phyloP scores from a whole-genome alignment of 441 rosid species.

The Macaranga tanarius region DNA sequence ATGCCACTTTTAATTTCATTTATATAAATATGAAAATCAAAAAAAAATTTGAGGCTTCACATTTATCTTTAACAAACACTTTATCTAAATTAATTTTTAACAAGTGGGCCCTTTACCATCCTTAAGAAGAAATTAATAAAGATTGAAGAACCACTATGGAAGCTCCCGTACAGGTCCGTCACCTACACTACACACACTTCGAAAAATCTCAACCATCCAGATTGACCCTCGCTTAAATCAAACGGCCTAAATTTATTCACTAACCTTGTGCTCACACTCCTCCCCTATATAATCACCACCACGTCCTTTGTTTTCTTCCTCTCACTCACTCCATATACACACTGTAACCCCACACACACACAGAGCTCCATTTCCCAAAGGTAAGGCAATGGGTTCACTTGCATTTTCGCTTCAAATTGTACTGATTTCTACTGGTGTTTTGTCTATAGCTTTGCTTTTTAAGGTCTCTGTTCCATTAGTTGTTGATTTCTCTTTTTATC shows the following conservation, averaged over 20 bases:
- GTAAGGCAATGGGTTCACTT: slow-evolving; percentile 40
- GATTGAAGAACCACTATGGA: background rate
- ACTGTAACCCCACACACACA: background rate
- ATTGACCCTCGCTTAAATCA: slow-evolving; percentile 16
- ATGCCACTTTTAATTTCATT: no score
- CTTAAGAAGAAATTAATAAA: background rate
- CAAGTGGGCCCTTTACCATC: slow-evolving; percentile 18
- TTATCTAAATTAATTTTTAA: background rate
- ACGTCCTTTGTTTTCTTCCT: no score
- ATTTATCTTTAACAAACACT: background rate
- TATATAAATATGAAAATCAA: background rate
- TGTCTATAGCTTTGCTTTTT: slow-evolving; percentile 44
- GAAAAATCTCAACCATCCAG: slow-evolving; percentile 30
- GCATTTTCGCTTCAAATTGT: slow-evolving; percentile 37
- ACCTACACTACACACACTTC: slow-evolving; percentile 3
- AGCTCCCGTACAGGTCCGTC: background rate
- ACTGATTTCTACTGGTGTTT: slow-evolving; percentile 46
- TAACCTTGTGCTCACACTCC: slow-evolving; percentile 18
- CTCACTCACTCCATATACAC: background rate
- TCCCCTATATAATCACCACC: slow-evolving; percentile 30
- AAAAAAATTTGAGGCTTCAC: background rate
- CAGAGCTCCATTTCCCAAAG: background rate
- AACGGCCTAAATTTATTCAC: slow-evolving; percentile 28
- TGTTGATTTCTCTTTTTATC: slow-evolving; percentile 38
- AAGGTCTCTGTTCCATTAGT: slow-evolving; percentile 48